Evolutionary conservation across 176 grass and related monocot genomes (phyloP).

Genomic region (Eragrostis curvula): DNA sequence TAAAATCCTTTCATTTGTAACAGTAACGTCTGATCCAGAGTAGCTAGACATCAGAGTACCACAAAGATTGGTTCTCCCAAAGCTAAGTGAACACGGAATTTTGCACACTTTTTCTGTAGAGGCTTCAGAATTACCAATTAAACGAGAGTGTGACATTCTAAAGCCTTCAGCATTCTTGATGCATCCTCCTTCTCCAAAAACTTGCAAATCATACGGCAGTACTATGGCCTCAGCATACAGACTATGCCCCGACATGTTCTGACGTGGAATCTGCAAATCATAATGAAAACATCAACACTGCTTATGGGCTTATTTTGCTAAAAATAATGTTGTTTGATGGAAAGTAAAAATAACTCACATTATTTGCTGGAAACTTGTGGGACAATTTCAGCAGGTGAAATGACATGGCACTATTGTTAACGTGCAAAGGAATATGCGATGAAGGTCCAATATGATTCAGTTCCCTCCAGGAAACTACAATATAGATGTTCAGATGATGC

Average conservation of each 20-base stretch:
- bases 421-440: slow-evolving; percentile 48
- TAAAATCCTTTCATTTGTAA: slow-evolving; percentile 52
- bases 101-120: slow-evolving; percentile 41
- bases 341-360: slow-evolving; percentile 41
- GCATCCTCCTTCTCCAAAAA: slow-evolving; percentile 48
- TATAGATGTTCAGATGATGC: slow-evolving; percentile 58
- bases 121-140: slow-evolving; percentile 38
- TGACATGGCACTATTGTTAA: slow-evolving; percentile 36
- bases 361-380: slow-evolving; percentile 75
- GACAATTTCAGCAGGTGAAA: slow-evolving; percentile 78
- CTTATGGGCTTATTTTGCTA: slow-evolving; percentile 32
- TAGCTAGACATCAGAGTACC: slow-evolving; percentile 47
- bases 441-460: slow-evolving; percentile 50
- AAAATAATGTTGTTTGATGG: slow-evolving; percentile 4
- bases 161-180: slow-evolving; percentile 49
- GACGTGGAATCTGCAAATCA: slow-evolving; percentile 60
- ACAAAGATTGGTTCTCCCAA: slow-evolving; percentile 44
- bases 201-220: slow-evolving; percentile 62
- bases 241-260: slow-evolving; percentile 39
- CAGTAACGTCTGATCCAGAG: slow-evolving; percentile 42
- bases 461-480: slow-evolving; percentile 67
- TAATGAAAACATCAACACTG: slow-evolving; percentile 32
- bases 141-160: slow-evolving; percentile 47
- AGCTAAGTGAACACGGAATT: slow-evolving; percentile 59
- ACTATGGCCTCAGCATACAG: slow-evolving; percentile 84